Evolutionary conservation across 2,329 filamentous ascomycete species (phyloP).

Genomic region (Sclerotinia sclerotiorum): DNA sequence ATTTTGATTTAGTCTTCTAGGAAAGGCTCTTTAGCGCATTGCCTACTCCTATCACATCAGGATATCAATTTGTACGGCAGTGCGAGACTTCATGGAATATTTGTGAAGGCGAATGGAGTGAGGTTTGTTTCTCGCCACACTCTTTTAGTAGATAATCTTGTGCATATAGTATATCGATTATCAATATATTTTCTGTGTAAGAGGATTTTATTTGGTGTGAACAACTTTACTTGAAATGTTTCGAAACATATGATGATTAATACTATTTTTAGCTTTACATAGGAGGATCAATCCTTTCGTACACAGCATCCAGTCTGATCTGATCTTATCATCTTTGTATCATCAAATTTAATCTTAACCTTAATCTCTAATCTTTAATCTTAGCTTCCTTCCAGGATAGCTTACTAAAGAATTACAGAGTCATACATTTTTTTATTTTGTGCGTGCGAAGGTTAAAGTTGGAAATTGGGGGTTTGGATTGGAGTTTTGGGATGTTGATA

Average conservation of each 20-base stretch:
- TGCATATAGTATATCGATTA: slow-evolving; percentile 11
- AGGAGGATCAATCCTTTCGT: too few relatives aligned
- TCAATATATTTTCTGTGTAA: not conserved
- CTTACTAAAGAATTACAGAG: too few relatives aligned
- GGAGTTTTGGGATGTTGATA: too few relatives aligned
- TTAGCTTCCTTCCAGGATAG: too few relatives aligned
- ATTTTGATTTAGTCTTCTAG: slow-evolving; percentile 5
- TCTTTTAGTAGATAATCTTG: slow-evolving; percentile 5
- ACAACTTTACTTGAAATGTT: not conserved
- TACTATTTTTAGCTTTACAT: not conserved
- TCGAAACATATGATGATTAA: not conserved
- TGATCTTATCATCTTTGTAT: too few relatives aligned
- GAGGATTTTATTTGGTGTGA: not conserved
- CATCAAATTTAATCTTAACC: too few relatives aligned
- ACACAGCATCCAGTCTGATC: too few relatives aligned
- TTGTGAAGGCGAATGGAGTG: not conserved
- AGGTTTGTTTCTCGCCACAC: not conserved
- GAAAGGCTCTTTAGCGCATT: not conserved
- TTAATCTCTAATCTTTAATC: too few relatives aligned
- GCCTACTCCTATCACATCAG: not conserved
- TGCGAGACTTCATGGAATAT: not conserved
- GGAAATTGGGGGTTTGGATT: too few relatives aligned
- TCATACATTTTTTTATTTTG: too few relatives aligned
- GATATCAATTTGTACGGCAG: slow-evolving; percentile 11
- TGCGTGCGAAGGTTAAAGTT: too few relatives aligned